Percentiles rank a stretch among this genome's conserved stretches.
Evolutionary conservation across 139 green algal species (phyloP).

Genomic region (Picochlorum costavermella): DNA sequence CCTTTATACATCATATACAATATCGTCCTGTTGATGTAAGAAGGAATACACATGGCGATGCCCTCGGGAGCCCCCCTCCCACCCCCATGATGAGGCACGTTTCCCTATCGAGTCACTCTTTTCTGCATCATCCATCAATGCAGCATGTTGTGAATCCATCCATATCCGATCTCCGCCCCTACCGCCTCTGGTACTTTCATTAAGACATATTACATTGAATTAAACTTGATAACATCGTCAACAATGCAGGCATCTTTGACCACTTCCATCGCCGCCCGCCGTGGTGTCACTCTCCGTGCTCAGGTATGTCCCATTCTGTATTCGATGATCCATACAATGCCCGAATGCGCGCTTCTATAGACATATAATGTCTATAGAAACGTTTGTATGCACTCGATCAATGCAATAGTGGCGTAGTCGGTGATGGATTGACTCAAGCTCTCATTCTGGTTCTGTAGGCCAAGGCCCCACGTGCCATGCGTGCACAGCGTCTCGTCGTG

Average conservation of each 20-base stretch:
- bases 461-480: conserved; percentile 25
- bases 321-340: not conserved
- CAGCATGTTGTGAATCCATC: no score
- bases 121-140: no score
- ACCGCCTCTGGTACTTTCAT: no score
- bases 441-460: conserved; percentile 14
- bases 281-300: conserved; percentile 4
- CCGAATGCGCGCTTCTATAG: no score
- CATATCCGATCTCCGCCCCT: no score
- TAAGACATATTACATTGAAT: not conserved
- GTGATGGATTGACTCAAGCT: not conserved
- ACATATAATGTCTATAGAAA: no score
- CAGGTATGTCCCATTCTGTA: not conserved
- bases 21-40: no score
- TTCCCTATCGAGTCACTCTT: no score
- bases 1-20: no score
- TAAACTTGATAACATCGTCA: not conserved
- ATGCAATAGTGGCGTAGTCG: not conserved
- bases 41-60: not conserved
- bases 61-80: no score
- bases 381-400: no score
- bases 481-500: conserved; percentile 23
- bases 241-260: conserved; percentile 15
- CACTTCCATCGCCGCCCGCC: conserved; percentile 11
- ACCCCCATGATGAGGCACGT: no score